Evolutionary conservation across 164 flowering plant genomes (phyloP).

Genomic region (Nymphaea thermarum): DNA sequence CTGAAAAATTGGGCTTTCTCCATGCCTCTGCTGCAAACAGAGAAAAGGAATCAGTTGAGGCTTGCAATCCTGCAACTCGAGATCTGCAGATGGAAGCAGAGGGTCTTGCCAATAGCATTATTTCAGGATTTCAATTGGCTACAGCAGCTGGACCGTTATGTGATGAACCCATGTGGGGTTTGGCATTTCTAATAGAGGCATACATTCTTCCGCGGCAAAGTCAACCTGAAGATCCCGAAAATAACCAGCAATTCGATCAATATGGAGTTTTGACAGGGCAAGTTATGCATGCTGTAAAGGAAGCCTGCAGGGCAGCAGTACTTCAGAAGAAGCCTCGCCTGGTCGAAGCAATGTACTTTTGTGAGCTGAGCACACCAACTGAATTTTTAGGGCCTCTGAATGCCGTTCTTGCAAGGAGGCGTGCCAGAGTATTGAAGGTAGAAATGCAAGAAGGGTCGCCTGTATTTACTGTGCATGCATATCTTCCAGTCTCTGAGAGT

Average conservation of each 20-base stretch:
- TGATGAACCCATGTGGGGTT: conserved; percentile 96
- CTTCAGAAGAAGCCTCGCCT: conserved; percentile 72
- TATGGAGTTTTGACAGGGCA: conserved; percentile 69
- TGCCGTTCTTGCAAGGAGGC: conserved; percentile 62
- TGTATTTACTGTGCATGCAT: conserved; percentile 86
- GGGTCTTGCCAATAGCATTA: conserved; percentile 55
- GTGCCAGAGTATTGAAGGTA: conserved; percentile 72
- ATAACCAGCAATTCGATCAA: conserved; percentile 33
- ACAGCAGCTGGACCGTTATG: conserved; percentile 82
- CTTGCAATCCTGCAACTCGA: conserved; percentile 12
- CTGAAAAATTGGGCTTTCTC: conserved; percentile 51
- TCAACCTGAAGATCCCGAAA: conserved; percentile 26
- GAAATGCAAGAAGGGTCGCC: conserved; percentile 91
- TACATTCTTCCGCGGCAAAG: conserved; percentile 24
- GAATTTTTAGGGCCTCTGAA: conserved; percentile 74
- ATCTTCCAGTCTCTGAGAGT: conserved; percentile 81
- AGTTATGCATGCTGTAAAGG: conserved; percentile 77
- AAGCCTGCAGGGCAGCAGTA: conserved; percentile 72
- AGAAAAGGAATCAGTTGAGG: conserved; percentile 3
- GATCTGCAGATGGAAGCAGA: conserved; percentile 36
- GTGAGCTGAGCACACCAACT: conserved; percentile 74
- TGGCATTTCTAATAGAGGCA: conserved; percentile 66
- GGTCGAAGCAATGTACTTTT: conserved; percentile 82
- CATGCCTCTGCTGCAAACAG: conserved; percentile 7
- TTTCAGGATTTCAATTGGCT: conserved; percentile 89